Conservation (phyloP, 2,329 filamentous ascomycete genomes). For the Fusarium pininemorale region DNA sequence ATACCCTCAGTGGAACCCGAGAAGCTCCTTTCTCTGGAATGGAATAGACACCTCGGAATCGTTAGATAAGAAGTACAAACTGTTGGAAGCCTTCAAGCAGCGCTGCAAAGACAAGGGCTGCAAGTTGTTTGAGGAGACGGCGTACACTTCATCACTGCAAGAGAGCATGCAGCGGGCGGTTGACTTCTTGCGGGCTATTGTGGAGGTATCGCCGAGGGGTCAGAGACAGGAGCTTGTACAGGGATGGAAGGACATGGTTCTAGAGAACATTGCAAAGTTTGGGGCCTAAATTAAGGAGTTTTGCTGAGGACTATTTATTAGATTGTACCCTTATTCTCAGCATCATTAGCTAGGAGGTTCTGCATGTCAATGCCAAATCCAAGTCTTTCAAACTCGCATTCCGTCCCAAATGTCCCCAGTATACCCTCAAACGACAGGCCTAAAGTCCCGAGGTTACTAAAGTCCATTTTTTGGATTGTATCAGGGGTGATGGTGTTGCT, state of each 20-base stretch:
- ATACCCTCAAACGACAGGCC: background rate
- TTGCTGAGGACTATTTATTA: accelerated
- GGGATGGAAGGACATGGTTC: background rate
- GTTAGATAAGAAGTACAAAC: background rate
- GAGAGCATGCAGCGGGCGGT: accelerated
- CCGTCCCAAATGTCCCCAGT: accelerated
- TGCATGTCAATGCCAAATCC: background rate
- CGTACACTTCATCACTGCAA: accelerated
- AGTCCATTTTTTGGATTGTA: background rate
- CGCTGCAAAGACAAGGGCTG: background rate
- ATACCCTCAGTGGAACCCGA: background rate
- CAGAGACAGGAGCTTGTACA: background rate
- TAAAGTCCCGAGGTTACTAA: accelerated
- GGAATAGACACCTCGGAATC: background rate
- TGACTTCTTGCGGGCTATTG: background rate
- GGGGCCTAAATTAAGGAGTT: accelerated
- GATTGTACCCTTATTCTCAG: accelerated
- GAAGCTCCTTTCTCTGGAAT: background rate
- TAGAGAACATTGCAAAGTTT: background rate
- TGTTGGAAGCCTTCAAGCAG: accelerated
- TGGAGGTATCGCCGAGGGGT: background rate
- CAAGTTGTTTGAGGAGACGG: accelerated
- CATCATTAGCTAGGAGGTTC: accelerated
- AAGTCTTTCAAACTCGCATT: background rate
- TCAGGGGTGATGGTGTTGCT: accelerated